These are phyloP conservation scores for Scedosporium dehoogii DNA, from an alignment of 2,329 filamentous ascomycete species.

Conservation along the genomic window DNA sequence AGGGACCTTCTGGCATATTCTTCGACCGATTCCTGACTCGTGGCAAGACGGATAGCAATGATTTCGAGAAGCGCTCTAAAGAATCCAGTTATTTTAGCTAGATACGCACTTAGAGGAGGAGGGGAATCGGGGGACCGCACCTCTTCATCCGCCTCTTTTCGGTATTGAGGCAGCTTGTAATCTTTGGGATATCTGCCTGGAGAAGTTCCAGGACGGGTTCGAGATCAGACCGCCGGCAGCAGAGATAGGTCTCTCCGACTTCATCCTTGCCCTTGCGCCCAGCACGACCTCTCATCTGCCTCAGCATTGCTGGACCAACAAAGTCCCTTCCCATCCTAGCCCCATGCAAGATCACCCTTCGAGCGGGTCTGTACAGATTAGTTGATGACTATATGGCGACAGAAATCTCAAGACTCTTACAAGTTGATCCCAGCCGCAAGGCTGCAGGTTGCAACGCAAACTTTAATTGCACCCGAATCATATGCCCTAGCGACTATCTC, in stretches of 20 bases:
- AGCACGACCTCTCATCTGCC: conserved; percentile 71
- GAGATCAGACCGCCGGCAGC: conserved; percentile 58
- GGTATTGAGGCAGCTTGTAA: conserved; percentile 58
- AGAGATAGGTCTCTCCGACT: conserved; percentile 67
- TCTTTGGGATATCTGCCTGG: conserved; percentile 60
- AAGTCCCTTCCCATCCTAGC: conserved; percentile 68
- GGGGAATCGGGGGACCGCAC: conserved; percentile 21
- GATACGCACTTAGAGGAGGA: background rate
- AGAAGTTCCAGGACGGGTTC: conserved; percentile 61
- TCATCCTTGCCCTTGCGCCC: conserved; percentile 72
- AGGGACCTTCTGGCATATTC: conserved; percentile 62
- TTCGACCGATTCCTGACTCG: conserved; percentile 51
- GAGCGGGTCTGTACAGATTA: conserved; percentile 36
- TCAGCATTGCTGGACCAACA: conserved; percentile 68
- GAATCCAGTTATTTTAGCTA: conserved; percentile 8
- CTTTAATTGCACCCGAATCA: conserved; percentile 55
- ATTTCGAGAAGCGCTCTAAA: conserved; percentile 61
- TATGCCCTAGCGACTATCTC: conserved; percentile 63
- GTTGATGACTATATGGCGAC: background rate
- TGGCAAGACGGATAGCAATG: conserved; percentile 58
- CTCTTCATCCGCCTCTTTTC: conserved; percentile 60
- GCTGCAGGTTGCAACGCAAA: conserved; percentile 69
- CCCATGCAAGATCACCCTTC: conserved; percentile 65
- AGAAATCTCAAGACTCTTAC: conserved; percentile 15
- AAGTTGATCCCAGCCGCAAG: conserved; percentile 78